These are phyloP conservation scores for Mycogone perniciosa DNA, from an alignment of 2,329 filamentous ascomycete species.

Conservation along the genomic window DNA sequence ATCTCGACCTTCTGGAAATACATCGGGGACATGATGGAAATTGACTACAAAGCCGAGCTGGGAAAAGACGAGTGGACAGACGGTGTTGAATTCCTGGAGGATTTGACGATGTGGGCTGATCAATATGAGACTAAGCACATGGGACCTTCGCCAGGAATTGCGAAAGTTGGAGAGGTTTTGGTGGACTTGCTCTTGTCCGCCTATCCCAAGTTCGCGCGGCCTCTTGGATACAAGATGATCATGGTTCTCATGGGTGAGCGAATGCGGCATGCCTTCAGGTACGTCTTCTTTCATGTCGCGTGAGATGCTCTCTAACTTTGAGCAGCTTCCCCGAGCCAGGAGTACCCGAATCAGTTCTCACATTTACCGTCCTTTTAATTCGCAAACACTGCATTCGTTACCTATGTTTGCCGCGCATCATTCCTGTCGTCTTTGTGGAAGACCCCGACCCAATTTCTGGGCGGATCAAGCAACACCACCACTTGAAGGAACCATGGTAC, in stretches of 20 bases:
- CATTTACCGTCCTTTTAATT: conserved; percentile 41
- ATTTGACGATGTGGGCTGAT: conserved; percentile 42
- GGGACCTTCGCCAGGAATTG: conserved; percentile 45
- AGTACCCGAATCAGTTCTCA: conserved; percentile 29
- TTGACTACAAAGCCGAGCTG: conserved; percentile 42
- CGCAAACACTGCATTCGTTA: conserved; percentile 53
- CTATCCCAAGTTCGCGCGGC: conserved; percentile 40
- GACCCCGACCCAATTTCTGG: conserved; percentile 48
- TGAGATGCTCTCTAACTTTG: background rate
- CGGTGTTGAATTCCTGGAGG: conserved; percentile 46
- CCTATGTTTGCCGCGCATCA: conserved; percentile 52
- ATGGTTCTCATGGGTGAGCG: conserved; percentile 58
- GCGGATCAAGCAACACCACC: conserved; percentile 43
- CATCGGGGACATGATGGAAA: conserved; percentile 63
- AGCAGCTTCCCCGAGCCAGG: conserved; percentile 39
- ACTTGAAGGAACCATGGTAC: conserved; percentile 61
- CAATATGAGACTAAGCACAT: conserved; percentile 55
- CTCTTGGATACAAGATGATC: conserved; percentile 44
- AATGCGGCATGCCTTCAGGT: conserved; percentile 60
- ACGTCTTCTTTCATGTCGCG: conserved; percentile 19
- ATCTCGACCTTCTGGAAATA: conserved; percentile 65
- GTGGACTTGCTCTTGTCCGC: conserved; percentile 53
- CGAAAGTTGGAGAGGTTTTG: conserved; percentile 51
- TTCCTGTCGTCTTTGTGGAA: conserved; percentile 33
- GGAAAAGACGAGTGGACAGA: conserved; percentile 36